These are phyloP conservation scores for Didymella keratinophila DNA, from an alignment of 2,329 filamentous ascomycete genomes.

Conservation along the genomic window DNA sequence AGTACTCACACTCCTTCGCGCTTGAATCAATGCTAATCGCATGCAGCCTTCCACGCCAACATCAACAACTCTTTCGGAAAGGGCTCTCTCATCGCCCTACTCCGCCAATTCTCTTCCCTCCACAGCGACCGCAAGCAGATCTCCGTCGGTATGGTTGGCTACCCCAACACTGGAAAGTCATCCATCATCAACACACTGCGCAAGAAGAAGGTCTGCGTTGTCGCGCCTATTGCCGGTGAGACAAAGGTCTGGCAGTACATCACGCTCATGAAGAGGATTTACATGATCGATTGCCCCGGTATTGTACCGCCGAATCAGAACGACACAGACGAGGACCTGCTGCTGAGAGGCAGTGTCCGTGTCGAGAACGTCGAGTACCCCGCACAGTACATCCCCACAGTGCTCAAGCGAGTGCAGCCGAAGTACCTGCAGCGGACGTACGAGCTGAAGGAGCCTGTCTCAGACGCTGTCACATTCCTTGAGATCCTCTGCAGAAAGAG, in stretches of 20 bases:
- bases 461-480: slow-evolving; percentile 80
- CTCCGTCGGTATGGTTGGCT: slow-evolving; percentile 86
- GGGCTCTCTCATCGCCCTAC: slow-evolving; percentile 87
- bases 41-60: slow-evolving; percentile 83
- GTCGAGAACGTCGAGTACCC: slow-evolving; percentile 97
- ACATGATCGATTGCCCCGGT: slow-evolving; percentile 95
- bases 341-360: slow-evolving; percentile 88
- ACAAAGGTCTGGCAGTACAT: slow-evolving; percentile 99
- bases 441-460: slow-evolving; percentile 78
- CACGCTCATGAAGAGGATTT: slow-evolving; percentile 91
- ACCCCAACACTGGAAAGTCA: slow-evolving; percentile 95
- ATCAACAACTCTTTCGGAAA: slow-evolving; percentile 98
- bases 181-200: slow-evolving; percentile 96
- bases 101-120: slow-evolving; percentile 90
- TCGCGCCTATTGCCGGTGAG: slow-evolving; percentile 94
- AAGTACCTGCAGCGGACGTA: slow-evolving; percentile 94
- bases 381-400: slow-evolving; percentile 89
- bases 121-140: slow-evolving; percentile 94
- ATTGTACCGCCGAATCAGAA: slow-evolving; percentile 88
- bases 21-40: slow-evolving; percentile 5
- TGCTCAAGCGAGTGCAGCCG: slow-evolving; percentile 80
- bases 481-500: slow-evolving; percentile 87
- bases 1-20: neutral
- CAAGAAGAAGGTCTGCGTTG: slow-evolving; percentile 92
- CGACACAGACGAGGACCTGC: slow-evolving; percentile 85